Evolutionary conservation across 495 filamentous ascomycete species (phyloP).

Genomic region (Tuber borchii): DNA sequence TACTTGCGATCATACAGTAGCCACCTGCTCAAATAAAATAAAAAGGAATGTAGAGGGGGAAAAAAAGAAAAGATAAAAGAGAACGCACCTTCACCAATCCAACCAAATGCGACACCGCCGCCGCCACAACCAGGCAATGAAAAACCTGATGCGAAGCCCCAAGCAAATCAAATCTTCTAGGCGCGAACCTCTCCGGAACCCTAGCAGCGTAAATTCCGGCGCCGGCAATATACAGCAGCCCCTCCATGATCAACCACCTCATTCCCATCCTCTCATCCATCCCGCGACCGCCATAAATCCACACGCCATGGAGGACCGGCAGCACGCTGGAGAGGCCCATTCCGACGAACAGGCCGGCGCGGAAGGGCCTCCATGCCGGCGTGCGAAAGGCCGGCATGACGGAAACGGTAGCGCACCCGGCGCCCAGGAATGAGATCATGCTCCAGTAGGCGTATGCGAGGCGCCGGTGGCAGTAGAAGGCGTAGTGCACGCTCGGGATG

Average conservation of each 20-base stretch:
- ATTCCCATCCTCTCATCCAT: constrained; percentile 70
- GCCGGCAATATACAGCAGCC: constrained; percentile 75
- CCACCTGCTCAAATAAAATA: background rate
- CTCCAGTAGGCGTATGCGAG: constrained; percentile 65
- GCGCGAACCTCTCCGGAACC: constrained; percentile 57
- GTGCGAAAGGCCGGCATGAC: constrained; percentile 74
- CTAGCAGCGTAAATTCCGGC: constrained; percentile 72
- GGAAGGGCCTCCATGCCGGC: constrained; percentile 72
- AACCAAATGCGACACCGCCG: constrained; percentile 58
- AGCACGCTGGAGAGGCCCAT: constrained; percentile 80
- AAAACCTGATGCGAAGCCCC: constrained; percentile 77
- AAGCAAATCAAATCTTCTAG: constrained; percentile 66
- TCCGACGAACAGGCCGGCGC: constrained; percentile 83
- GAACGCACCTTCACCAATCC: constrained; percentile 49
- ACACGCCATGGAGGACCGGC: constrained; percentile 61
- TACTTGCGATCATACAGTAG: background rate
- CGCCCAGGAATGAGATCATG: constrained; percentile 70
- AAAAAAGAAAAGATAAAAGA: background rate
- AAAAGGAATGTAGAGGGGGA: background rate
- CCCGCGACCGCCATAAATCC: constrained; percentile 53
- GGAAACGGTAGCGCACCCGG: constrained; percentile 67
- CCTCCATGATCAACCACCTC: constrained; percentile 62
- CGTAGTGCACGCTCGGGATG: constrained; percentile 80
- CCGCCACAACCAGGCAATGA: constrained; percentile 63
- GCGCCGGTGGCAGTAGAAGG: constrained; percentile 60